Base-by-base conservation (phyloP, 1,284 basidiomycete genomes). In the Laetiporus sulphureus region DNA sequence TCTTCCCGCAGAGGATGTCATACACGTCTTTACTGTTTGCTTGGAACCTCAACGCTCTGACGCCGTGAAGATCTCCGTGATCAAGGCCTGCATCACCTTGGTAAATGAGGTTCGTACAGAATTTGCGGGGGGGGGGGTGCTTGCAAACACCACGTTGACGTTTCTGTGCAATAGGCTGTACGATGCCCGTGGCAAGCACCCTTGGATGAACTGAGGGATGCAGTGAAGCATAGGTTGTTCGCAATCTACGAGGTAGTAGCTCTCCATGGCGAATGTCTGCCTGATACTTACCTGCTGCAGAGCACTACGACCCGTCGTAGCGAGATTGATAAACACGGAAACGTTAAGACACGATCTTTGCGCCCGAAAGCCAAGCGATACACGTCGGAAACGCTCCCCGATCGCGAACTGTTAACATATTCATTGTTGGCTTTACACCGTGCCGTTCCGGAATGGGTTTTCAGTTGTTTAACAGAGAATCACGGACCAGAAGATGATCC, bases 31-130 rank as follows among this genome's bases (percentile, higher is more conserved):
- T 53, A 57, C 67, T 20, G 64, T 66, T 3, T 86, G 82, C 54
- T 60, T 91, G 20, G 78, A 85, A 49, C 76, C 84, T 6, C 85
- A 89, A 49, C 73, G 82, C 27, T 82, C 85, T 0, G 83, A 90
- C 36, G 79, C 82, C 3, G 77, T 88, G 50, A 91, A 91, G 66
- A 75, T 84, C n/a, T 77, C 77, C 45, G 88, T 73, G 1, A 68
- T 91, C 38, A 79, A 82, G 48, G 86, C 89, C 1, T 79, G 71
- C 50, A 58, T 82, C 31, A 77, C 75, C 0, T 50, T 75, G 21
- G 56, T 64, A 5, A 57, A 63, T 11, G 64, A 66, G 42, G 65
- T 64, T 24, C 30, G 58, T 19, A 25, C 16, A 33, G 10, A 18
- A 11, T 8, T 10, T 10, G 11, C 32, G 11, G 10, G 32, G 18